Evolutionary conservation across 768 basidiomycete genomes (phyloP).

Genomic region (Clitopilus passeckerianus): DNA sequence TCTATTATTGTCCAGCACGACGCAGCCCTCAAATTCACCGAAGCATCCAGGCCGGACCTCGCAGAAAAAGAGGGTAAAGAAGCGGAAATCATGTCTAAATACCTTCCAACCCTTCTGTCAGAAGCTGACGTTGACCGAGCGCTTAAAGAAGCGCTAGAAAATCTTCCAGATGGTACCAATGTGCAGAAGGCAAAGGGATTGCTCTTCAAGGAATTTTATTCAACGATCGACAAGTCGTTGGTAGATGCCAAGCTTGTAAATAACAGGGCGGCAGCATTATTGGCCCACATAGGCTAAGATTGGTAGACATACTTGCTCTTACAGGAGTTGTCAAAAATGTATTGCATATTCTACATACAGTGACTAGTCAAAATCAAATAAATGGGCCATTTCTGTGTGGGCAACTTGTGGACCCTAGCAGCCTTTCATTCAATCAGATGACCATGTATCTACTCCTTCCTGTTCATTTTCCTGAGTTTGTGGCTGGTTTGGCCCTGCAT

Average conservation of each 20-base stretch:
- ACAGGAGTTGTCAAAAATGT: no score
- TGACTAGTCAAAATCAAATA: no score
- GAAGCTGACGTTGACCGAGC: conserved; percentile 47
- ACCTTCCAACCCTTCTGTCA: conserved; percentile 59
- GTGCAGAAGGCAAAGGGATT: conserved; percentile 35
- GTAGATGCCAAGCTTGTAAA: conserved; percentile 59
- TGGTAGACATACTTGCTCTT: no score
- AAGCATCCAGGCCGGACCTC: conserved; percentile 59
- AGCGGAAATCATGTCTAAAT: conserved; percentile 45
- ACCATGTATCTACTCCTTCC: not conserved
- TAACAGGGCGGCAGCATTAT: conserved; percentile 37
- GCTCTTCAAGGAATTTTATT: conserved; percentile 63
- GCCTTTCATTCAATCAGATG: not conserved
- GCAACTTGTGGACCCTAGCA: no score
- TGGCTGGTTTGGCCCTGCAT: not conserved
- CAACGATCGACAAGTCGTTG: conserved; percentile 49
- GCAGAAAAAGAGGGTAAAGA: conserved; percentile 59
- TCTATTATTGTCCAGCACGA: conserved; percentile 39
- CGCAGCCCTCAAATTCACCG: conserved; percentile 48
- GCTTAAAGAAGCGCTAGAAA: conserved; percentile 37
- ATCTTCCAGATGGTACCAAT: conserved; percentile 18
- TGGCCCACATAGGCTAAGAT: conserved; percentile 12
- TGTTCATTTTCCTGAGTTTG: not conserved
- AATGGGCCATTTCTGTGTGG: no score
- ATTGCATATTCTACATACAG: no score